Evolutionary conservation across 495 filamentous ascomycete species (phyloP).

Genomic region (Xylaria scruposa): DNA sequence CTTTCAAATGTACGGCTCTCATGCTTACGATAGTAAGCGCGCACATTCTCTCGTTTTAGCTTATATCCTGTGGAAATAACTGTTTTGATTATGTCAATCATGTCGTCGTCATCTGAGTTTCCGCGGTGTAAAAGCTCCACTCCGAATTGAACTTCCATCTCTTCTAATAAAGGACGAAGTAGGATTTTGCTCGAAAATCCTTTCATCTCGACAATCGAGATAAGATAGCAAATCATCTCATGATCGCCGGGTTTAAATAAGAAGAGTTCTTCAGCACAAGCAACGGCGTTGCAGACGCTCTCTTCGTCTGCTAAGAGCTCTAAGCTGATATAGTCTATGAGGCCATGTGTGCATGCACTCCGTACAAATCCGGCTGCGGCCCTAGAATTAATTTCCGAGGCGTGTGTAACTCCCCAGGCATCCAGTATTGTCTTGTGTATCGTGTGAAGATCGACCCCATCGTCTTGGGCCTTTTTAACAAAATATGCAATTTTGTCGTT

Average conservation of each 20-base stretch:
- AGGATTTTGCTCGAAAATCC: neutral
- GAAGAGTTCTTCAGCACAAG: rapidly evolving
- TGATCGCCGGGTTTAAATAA: rapidly evolving
- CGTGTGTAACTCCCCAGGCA: neutral
- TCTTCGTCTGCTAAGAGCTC: neutral
- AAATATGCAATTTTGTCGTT: neutral
- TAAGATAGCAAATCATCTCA: neutral
- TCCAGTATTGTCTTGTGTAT: neutral
- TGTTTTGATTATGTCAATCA: neutral
- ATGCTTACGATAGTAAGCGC: neutral
- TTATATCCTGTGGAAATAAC: neutral
- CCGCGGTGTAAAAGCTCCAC: no score
- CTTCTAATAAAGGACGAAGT: neutral
- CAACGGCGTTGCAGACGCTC: neutral
- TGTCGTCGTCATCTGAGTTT: no score
- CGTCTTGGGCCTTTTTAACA: neutral
- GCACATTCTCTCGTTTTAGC: neutral
- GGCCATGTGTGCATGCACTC: neutral
- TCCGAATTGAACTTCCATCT: no score
- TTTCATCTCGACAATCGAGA: neutral
- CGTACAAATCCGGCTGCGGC: neutral
- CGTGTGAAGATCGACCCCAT: neutral
- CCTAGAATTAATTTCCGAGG: neutral
- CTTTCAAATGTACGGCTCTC: neutral
- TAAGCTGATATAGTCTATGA: neutral